Evolutionary conservation across 192 early-diverging fungal genomes (phyloP), one percentile per base, ranked within the genome.

Genomic region (Coemansia sp.): DNA sequence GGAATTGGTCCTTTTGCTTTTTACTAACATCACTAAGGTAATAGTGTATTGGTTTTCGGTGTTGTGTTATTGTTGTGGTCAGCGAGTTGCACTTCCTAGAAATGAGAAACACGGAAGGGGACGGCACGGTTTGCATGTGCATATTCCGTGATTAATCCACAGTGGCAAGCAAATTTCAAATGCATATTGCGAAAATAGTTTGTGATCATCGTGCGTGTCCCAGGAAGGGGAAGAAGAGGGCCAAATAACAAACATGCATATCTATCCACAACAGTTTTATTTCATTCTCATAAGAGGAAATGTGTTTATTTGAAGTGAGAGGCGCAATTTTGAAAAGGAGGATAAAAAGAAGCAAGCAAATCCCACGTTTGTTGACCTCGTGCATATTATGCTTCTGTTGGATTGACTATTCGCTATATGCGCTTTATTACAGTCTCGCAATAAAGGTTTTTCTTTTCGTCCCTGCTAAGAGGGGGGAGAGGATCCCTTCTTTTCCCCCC

Each of bases 171-270:
- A 13, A 47, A 47, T 47, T 20, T 20, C 20, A 20, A 47, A 47
- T 47, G 44, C 22, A 47, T 28, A 28, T 44, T 59, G 31, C 34
- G 20, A 47, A 30, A 23, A 3, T 20, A 5, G 11, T 40, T 59
- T 31, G 19, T 50, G 27, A 17, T 50, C 30, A 30, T 61, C 59
- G 33, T 50, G 59, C 59, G 59, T 50, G n/a, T n/a, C n/a, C n/a
- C n/a, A n/a, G n/a, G n/a, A n/a, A n/a, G n/a, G n/a, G n/a, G n/a
- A n/a, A n/a, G n/a, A n/a, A n/a, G n/a, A 19, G 29, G 59, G 50
- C 30, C 31, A 50, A 27, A 28, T 29, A 45, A 59, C 7, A 54
- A 22, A 11, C 55, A 20, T 38, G 14, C 13, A 25, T 3, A 3
- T 9, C 30, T 29, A 56, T 33, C 38, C 0, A 23, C 55, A 10